Conservation (phyloP, 345 rosid species). For the Microcos paniculata region DNA sequence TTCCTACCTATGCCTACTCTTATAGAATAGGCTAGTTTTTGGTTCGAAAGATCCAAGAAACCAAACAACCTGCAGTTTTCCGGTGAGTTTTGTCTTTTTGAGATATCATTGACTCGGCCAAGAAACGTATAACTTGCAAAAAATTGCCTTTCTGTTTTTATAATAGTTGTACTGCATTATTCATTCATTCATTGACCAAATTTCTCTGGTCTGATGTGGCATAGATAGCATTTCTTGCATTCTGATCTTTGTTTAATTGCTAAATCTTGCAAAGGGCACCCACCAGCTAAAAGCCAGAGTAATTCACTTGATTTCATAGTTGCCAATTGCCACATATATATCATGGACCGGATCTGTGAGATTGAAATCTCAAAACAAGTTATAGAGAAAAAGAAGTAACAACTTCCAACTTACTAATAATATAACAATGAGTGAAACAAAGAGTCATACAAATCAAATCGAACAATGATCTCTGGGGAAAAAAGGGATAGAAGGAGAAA, state of each 20-base stretch:
- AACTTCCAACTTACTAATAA: background rate
- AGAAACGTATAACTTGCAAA: background rate
- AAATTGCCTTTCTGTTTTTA: background rate
- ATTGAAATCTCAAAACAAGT: background rate
- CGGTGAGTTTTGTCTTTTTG: background rate
- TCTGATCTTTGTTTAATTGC: background rate
- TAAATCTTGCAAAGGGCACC: background rate
- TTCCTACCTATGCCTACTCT: background rate
- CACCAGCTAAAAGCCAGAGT: background rate
- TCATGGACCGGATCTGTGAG: background rate
- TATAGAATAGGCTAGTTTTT: background rate
- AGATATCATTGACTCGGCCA: background rate
- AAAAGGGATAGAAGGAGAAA: background rate
- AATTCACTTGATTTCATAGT: background rate
- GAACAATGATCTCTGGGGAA: background rate
- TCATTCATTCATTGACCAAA: background rate
- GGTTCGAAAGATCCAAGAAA: background rate
- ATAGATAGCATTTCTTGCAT: background rate
- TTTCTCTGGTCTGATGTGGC: background rate
- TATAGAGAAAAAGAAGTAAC: background rate
- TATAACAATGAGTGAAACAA: background rate
- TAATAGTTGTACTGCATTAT: background rate
- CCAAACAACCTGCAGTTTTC: background rate
- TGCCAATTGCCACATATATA: background rate
- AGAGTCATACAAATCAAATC: background rate